phyloP scores from a whole-genome alignment of 2,329 filamentous ascomycete genomes.

The Fusarium temperatum region DNA sequence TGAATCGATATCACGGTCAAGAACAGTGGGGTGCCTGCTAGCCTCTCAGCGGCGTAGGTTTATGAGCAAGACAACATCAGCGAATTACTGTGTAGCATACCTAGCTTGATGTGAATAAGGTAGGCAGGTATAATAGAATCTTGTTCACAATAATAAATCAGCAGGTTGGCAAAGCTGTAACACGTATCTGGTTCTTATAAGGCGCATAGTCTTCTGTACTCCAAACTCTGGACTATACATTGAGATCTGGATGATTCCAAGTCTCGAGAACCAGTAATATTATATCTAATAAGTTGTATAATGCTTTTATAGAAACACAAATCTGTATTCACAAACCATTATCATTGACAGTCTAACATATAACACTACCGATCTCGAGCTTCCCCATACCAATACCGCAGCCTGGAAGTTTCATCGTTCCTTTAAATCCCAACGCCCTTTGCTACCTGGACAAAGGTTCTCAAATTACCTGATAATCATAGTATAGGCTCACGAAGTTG shows the following conservation, averaged over 20 bases:
- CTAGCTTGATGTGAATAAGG: background rate
- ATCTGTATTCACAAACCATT: background rate
- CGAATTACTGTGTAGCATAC: background rate
- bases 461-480: constrained; percentile 3
- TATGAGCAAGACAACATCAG: constrained; percentile 15
- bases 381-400: background rate
- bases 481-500: constrained; percentile 1
- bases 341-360: background rate
- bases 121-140: background rate
- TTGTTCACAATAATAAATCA: background rate
- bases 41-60: constrained; percentile 8
- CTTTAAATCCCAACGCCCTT: background rate
- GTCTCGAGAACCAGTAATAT: background rate
- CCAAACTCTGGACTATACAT: background rate
- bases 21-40: constrained; percentile 25
- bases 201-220: background rate
- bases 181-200: background rate
- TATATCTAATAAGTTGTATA: background rate
- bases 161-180: background rate
- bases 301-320: background rate
- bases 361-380: background rate
- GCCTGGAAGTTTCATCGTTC: background rate
- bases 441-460: background rate
- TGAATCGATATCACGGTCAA: background rate
- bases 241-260: background rate